Base-by-base conservation (phyloP, 106 monocot genomes). In the Posidonia australis region DNA sequence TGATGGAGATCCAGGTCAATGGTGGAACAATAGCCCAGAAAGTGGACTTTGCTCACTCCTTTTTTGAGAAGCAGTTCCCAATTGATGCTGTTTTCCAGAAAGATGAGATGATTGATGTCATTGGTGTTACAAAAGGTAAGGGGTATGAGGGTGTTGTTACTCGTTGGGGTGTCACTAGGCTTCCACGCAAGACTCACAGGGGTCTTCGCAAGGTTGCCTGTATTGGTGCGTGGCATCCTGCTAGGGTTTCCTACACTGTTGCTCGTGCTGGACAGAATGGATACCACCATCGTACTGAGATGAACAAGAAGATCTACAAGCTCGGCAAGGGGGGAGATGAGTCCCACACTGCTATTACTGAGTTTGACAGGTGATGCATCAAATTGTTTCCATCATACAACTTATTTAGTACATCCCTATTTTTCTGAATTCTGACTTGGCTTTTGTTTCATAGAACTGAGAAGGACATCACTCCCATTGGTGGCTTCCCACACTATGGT, bases 391-490 rank as follows among this genome's bases (percentile, higher is more conserved):
- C 26, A 10, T 1, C 5, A 25, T 18, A 10, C 26, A 47, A 13
- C 22, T 64, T 47, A 24, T 64, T n/a, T n/a, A n/a, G n/a, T n/a
- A n/a, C 21, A 24, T 63, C 13, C 2, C 17, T 18, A 0, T 63
- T 25, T 62, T 32, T 44, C 13, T 44, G 1, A 10, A 5, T 36
- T 42, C 17, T 41, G 0, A 41, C 36, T 42, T 4, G 55, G 3
- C 25, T 17, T 25, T 29, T 59, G 48, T 4, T 49, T 49, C 17
- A 32, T 44, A 73, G 73, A 55, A 73, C 73, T 42, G 73, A 73
- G 55, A 73, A 73, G 56, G 73, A 73, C 63, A 73, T 73, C 29
- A 73, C 73, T 9, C 73, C 73, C 3, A 73, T 73, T 64, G 73
- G 73, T 2, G 73, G 73, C 18, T 73, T 73, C 56, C 65, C 73